These are phyloP conservation scores for Sporodiniella umbellata DNA, from an alignment of 371 early-diverging fungal species.

Conservation along the genomic window DNA sequence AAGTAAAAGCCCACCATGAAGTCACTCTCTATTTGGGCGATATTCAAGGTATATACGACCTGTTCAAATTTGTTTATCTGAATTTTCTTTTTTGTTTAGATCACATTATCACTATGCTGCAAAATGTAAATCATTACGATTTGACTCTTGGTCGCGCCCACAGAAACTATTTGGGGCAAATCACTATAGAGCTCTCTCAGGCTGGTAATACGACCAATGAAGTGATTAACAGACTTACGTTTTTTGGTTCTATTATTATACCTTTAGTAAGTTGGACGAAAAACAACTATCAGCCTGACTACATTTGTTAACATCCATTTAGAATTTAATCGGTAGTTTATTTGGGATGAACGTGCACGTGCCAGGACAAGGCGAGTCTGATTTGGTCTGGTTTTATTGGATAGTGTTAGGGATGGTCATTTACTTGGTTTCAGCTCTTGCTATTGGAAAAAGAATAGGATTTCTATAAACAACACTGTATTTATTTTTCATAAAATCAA, in stretches of 20 bases:
- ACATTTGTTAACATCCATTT: slow-evolving; percentile 2
- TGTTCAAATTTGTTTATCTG: too few species aligned
- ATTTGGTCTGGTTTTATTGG: slow-evolving; percentile 74
- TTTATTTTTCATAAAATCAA: too few species aligned
- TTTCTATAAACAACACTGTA: slow-evolving; percentile 11
- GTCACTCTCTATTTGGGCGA: slow-evolving; percentile 80
- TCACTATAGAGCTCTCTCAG: slow-evolving; percentile 93
- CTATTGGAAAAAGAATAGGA: slow-evolving; percentile 36
- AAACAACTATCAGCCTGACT: too few species aligned
- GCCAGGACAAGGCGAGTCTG: slow-evolving; percentile 66
- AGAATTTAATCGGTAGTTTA: slow-evolving; percentile 80
- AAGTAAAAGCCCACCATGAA: slow-evolving; percentile 45
- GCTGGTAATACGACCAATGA: slow-evolving; percentile 91
- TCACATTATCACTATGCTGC: slow-evolving; percentile 93
- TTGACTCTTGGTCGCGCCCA: slow-evolving; percentile 88
- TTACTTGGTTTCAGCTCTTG: slow-evolving; percentile 34
- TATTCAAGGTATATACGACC: slow-evolving; percentile 69
- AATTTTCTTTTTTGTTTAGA: slow-evolving; percentile 47
- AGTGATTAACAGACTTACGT: slow-evolving; percentile 89
- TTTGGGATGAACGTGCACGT: slow-evolving; percentile 86
- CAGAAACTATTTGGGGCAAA: slow-evolving; percentile 94
- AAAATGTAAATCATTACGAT: slow-evolving; percentile 89
- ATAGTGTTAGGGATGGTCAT: slow-evolving; percentile 60
- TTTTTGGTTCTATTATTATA: slow-evolving; percentile 85
- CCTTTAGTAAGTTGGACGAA: slow-evolving; percentile 59